Evolutionary conservation across 352 stramenopile species (phyloP).

Genomic region (Globisporangium mamillatum): DNA sequence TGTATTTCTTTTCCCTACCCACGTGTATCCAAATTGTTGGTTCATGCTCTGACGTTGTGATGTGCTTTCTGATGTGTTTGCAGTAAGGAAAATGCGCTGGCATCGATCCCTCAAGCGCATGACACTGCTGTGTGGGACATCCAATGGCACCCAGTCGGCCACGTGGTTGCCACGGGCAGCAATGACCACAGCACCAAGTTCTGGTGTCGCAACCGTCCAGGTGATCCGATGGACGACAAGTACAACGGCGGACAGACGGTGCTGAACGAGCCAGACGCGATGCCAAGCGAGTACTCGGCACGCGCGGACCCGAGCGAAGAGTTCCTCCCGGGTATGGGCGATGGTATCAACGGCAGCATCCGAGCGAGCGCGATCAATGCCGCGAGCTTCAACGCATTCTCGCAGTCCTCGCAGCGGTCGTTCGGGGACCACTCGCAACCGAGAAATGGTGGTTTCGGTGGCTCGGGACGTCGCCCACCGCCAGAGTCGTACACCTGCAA

Average conservation of each 20-base stretch:
- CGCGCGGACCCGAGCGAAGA: constrained; percentile 31
- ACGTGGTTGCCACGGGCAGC: constrained; percentile 94
- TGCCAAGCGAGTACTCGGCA: constrained; percentile 25
- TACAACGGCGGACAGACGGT: constrained; percentile 80
- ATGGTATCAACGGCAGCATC: constrained; percentile 42
- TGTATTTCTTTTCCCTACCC: not conserved
- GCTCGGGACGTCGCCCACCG: constrained; percentile 43
- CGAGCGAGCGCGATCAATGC: constrained; percentile 68
- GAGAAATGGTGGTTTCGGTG: constrained; percentile 20
- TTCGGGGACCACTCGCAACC: constrained; percentile 7
- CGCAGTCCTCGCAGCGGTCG: constrained; percentile 31
- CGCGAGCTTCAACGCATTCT: constrained; percentile 70
- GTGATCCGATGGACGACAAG: constrained; percentile 88
- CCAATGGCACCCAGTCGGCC: constrained; percentile 96
- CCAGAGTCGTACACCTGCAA: constrained; percentile 89
- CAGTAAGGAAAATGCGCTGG: constrained; percentile 81
- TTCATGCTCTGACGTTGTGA: not conserved
- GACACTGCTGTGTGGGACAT: constrained; percentile 98
- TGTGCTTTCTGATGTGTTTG: constrained; percentile 1
- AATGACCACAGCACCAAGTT: constrained; percentile 99
- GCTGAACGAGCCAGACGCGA: constrained; percentile 62
- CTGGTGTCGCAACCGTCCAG: constrained; percentile 94
- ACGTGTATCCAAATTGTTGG: not conserved
- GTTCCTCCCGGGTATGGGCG: constrained; percentile 69
- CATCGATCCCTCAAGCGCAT: constrained; percentile 90